Evolutionary conservation across 148 eudicot species (phyloP).

Genomic region (Vaccinium myrtillus): DNA sequence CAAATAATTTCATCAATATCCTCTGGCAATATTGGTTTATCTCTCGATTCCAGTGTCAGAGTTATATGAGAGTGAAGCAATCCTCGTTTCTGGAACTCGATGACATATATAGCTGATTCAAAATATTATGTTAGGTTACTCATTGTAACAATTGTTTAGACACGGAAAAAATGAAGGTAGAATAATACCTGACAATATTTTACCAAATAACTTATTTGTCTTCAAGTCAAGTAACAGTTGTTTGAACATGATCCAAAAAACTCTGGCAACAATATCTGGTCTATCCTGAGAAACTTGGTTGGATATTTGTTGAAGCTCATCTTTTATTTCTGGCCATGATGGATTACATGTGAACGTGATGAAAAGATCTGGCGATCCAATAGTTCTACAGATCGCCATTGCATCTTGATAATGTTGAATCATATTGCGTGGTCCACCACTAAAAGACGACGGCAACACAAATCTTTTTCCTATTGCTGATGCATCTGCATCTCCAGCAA

Average conservation of each 20-base stretch:
- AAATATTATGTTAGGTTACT: too few relatives aligned
- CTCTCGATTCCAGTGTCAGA: too few relatives aligned
- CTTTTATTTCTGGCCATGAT: not conserved
- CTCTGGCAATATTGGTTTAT: too few relatives aligned
- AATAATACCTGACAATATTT: not conserved
- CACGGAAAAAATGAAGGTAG: too few relatives aligned
- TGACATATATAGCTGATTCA: too few relatives aligned
- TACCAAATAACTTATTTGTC: not conserved
- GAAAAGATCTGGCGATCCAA: not conserved
- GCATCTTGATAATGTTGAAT: constrained; percentile 1
- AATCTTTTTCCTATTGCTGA: not conserved
- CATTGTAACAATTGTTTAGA: too few relatives aligned
- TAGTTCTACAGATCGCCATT: not conserved
- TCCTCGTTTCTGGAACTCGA: too few relatives aligned
- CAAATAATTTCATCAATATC: too few relatives aligned
- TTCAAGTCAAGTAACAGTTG: not conserved
- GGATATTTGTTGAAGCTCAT: not conserved
- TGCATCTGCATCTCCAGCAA: not conserved
- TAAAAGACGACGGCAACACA: not conserved
- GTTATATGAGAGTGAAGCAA: too few relatives aligned
- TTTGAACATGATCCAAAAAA: not conserved
- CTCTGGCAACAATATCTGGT: not conserved
- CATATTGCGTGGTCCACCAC: not conserved
- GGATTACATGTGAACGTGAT: constrained; percentile 12
- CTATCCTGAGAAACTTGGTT: not conserved